These are phyloP conservation scores for Apiotrichum mycotoxinovorans DNA, from an alignment of 1,284 basidiomycete species.

Conservation along the genomic window DNA sequence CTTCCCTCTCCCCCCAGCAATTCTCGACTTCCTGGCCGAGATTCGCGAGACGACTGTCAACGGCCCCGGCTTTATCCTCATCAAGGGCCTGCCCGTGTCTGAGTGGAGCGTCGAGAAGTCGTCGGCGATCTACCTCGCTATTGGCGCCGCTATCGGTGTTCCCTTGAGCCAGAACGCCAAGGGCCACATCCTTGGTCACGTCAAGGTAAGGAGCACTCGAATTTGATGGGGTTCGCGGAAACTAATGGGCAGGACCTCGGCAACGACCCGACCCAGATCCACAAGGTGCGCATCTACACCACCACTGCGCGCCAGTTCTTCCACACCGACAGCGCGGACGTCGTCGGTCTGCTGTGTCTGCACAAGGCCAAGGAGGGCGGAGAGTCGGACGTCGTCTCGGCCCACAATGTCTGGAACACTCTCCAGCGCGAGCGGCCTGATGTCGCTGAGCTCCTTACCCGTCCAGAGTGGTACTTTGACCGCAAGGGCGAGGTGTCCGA, in stretches of 20 bases:
- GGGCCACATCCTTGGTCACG: conserved; percentile 51
- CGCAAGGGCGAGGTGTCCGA: conserved; percentile 48
- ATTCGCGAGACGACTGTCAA: conserved; percentile 34
- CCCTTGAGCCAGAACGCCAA: conserved; percentile 49
- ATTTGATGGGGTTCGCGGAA: neutral
- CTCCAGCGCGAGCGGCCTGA: conserved; percentile 51
- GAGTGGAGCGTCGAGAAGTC: conserved; percentile 46
- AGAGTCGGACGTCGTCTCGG: conserved; percentile 51
- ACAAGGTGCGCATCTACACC: conserved; percentile 52
- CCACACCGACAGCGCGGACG: conserved; percentile 43
- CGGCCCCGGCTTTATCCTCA: conserved; percentile 49
- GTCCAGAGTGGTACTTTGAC: conserved; percentile 47
- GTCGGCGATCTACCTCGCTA: conserved; percentile 49
- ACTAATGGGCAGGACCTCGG: conserved; percentile 32
- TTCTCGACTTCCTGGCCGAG: conserved; percentile 22
- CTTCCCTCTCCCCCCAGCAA: conserved; percentile 26
- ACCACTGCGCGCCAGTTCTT: conserved; percentile 52
- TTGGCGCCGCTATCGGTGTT: conserved; percentile 46
- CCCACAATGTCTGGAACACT: conserved; percentile 51
- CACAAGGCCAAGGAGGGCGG: conserved; percentile 54
- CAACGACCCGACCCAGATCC: conserved; percentile 51
- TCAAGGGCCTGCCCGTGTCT: conserved; percentile 49
- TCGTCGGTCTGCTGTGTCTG: conserved; percentile 52
- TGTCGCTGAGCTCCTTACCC: conserved; percentile 46
- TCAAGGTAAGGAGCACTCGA: conserved; percentile 30